Base-by-base conservation (phyloP, 2,329 filamentous ascomycete genomes). In the Bipolaris zeicola region DNA sequence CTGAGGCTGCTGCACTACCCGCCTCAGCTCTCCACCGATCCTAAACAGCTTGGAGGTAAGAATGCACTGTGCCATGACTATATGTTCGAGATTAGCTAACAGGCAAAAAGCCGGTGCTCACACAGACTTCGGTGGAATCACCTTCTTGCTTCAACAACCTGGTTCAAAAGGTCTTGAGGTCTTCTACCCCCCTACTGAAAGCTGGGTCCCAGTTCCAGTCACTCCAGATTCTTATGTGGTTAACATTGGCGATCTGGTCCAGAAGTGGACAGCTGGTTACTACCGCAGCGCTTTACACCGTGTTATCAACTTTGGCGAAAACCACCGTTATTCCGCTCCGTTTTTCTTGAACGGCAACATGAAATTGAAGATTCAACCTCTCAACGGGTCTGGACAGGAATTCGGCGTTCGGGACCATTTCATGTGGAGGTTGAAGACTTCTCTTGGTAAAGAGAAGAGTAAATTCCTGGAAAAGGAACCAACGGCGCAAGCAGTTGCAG, bases 91-190 rank as follows among this genome's bases (percentile, higher is more conserved):
- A 18, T 36, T 13, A 14, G 6, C 48, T 14, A 38, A 38, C 16
- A 24, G 37, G 8, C 31, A 1, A 11, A 24, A 24, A 13, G 20
- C 41, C 11, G 63, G 61, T 6, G 61, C 54, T 1, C 61, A 65
- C 8, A 63, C 58, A 7, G 63, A 65, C 36, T 63, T 65, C 46
- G 63, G 63, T 14, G 55, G 55, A n/a, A 54, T 65, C 1, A 59
- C 63, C 1, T 33, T 63, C 24, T 45, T 65, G 2, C 45, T 65
- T 14, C 63, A 65, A 37, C 34, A 65, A 37, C 54, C 57, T 0
- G 61, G 61, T 13, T 50, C 43, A 14, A 45, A 60, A 14, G 62
- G 61, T 6, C 54, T 63, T 11, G 58, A 58, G 14, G 62, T 60
- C 34, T 51, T 18, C 18, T 8, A 43, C 13, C 37, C 41, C 0